phyloP scores from a whole-genome alignment of 2,329 filamentous ascomycete genomes.

The Ophiostoma perfectum region DNA sequence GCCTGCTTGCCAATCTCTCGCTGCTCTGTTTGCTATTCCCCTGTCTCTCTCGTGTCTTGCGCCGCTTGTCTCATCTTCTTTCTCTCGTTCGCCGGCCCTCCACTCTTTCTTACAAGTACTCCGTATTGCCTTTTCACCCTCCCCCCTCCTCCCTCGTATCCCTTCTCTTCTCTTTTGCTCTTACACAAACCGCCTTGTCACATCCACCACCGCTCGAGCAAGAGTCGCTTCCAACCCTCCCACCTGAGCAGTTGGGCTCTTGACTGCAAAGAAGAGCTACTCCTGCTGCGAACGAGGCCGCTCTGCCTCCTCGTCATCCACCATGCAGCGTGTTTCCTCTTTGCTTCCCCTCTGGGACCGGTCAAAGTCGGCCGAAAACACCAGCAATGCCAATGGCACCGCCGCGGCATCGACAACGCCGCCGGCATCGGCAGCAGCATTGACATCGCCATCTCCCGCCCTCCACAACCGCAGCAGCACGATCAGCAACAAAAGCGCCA shows the following conservation, averaged over 20 bases:
- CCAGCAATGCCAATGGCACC: constrained; percentile 16
- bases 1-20: neutral
- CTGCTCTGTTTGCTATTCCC: constrained; percentile 3
- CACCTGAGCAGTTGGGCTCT: neutral
- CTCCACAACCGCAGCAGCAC: constrained; percentile 13
- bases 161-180: neutral
- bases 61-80: neutral
- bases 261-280: neutral
- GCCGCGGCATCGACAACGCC: neutral
- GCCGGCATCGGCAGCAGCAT: neutral
- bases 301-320: constrained; percentile 15
- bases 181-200: neutral
- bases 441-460: constrained; percentile 6
- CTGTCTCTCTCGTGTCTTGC: neutral
- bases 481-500: constrained; percentile 17
- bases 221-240: neutral
- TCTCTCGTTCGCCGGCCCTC: neutral
- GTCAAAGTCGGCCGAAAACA: constrained; percentile 24
- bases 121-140: neutral
- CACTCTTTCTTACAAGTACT: neutral
- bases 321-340: constrained; percentile 44
- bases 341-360: constrained; percentile 40
- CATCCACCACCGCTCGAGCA: neutral
- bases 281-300: constrained; percentile 14
- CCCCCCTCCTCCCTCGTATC: neutral